Base-by-base conservation (phyloP, 1,284 basidiomycete genomes). In the Trichosporon sp. region DNA sequence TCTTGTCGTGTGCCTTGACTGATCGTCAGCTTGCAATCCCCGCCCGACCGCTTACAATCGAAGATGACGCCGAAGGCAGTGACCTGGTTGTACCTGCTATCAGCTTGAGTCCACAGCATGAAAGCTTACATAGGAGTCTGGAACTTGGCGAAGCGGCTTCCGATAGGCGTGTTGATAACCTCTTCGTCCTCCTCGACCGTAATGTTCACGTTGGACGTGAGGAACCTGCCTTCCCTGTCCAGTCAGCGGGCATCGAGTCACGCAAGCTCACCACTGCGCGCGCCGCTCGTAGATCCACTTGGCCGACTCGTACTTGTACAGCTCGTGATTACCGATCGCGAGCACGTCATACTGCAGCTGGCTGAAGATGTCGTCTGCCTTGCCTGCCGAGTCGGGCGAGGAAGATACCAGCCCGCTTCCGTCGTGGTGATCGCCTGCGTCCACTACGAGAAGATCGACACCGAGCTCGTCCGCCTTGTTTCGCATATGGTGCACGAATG, bases 241-340 rank as follows among this genome's bases (percentile, higher is more conserved):
- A 16, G 31, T 51, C 51, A 70, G 66, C 51, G 6, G 2, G 7
- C 16, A 10, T 11, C 1, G 7, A 26, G 1, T 6, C 8, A 4
- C 5, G 16, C 8, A 35, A 14, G 78, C 78, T 71, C 67, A 79
- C 82, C 80, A 82, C 59, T 73, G 72, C 19, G 71, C 70, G 14
- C 92, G 92, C 81, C 92, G 91, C 70, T 88, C 86, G 82, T 92
- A 91, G 88, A 93, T 91, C 81, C 93, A 91, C 63, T 89, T 86
- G 0, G 92, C 88, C 77, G 92, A 88, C 3, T 85, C 87, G 79
- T 93, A 94, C 73, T 89, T 86, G 84, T 95, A 96, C 40, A 96
- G 84, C 84, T 96, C 94, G 78, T 96, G 93, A 78, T 96, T 96
- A 78, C 94, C 94, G 71, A 95, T 92, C 0, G 92, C 85, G 77